phyloP scores from a whole-genome alignment of 1,139 yeast genomes.

The Saccharomyces hybrid region DNA sequence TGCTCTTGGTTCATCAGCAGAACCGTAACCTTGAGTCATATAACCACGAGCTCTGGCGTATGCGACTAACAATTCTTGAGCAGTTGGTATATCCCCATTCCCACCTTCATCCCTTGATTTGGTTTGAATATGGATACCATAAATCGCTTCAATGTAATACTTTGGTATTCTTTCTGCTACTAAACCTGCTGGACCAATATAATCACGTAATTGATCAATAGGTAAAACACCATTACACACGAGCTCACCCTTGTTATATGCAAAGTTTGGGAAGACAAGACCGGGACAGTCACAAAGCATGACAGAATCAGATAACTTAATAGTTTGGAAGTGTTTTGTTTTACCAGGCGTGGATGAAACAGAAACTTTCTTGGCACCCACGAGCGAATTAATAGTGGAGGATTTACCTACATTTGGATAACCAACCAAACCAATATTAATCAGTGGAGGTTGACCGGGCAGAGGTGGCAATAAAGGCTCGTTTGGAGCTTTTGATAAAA shows the following conservation, averaged over 20 bases:
- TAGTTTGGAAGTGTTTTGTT: constrained; percentile 98
- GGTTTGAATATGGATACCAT: constrained; percentile 83
- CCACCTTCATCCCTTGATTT: constrained; percentile 82
- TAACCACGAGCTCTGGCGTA: constrained; percentile 96
- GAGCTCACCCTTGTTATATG: constrained; percentile 91
- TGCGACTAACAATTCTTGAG: constrained; percentile 81
- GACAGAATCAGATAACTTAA: constrained; percentile 73
- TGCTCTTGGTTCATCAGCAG: constrained; percentile 95
- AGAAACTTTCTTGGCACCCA: constrained; percentile 93
- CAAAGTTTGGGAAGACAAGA: constrained; percentile 95
- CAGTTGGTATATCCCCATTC: constrained; percentile 54
- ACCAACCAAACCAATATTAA: constrained; percentile 94
- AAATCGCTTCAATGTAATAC: constrained; percentile 78
- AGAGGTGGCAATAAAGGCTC: constrained; percentile 47
- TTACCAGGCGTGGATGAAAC: constrained; percentile 99
- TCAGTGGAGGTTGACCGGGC: constrained; percentile 50
- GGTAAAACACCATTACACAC: constrained; percentile 98
- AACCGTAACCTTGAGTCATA: constrained; percentile 95
- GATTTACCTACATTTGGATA: constrained; percentile 97
- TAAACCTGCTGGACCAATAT: constrained; percentile 82
- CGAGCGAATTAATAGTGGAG: constrained; percentile 89
- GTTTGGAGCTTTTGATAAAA: constrained; percentile 71
- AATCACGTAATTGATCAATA: constrained; percentile 91
- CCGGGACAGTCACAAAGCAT: constrained; percentile 98
- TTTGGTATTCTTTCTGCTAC: constrained; percentile 89